Base-by-base conservation (phyloP, 1,284 basidiomycete genomes). In the Meira miltonrushii region DNA sequence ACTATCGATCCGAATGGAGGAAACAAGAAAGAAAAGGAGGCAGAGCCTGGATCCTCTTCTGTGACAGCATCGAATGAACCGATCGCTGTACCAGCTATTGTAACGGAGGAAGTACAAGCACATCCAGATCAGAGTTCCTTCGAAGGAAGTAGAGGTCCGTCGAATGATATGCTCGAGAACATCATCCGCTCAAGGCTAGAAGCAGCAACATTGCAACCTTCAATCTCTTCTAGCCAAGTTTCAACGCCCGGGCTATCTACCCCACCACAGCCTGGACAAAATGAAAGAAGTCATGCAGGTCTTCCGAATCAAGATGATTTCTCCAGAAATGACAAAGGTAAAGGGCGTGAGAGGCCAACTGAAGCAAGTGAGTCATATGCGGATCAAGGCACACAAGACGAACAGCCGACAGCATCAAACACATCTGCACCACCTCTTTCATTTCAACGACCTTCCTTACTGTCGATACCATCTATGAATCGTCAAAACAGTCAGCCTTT, bases 1-100 rank as follows among this genome's bases (percentile, higher is more conserved):
- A 46, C 41, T 25, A 46, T 55, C 49, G 54, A 55, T 40, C 25
- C 54, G n/a, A 13, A 4, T 23, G 54, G 28, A 17, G 54, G 38
- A 28, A 55, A 39, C 4, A 55, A 23, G 17, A 17, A 55, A 19
- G 38, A 54, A 39, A 41, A 40, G 19, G 51, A 21, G 7, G 28
- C 4, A 3, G 54, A 40, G 17, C 6, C 48, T 15, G n/a, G 7
- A 50, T 2, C 48, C 7, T 15, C 48, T 3, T 33, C 25, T 21
- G 23, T 23, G 3, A 48, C 17, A n/a, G 13, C 46, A 17, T n/a
- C 15, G 6, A 23, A 5, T 23, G 46, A 48, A 7, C 5, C 17
- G 6, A 23, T 48, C 12, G 12, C 17, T 3, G 4, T 23, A 12
- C n/a, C 21, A 17, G 2, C 21, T 48, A 48, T 48, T 5, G 28